Percentiles rank a stretch among this genome's conserved stretches.
Conservation (phyloP, 371 early-diverging fungal genomes). For the Dichotomocladium elegans region DNA sequence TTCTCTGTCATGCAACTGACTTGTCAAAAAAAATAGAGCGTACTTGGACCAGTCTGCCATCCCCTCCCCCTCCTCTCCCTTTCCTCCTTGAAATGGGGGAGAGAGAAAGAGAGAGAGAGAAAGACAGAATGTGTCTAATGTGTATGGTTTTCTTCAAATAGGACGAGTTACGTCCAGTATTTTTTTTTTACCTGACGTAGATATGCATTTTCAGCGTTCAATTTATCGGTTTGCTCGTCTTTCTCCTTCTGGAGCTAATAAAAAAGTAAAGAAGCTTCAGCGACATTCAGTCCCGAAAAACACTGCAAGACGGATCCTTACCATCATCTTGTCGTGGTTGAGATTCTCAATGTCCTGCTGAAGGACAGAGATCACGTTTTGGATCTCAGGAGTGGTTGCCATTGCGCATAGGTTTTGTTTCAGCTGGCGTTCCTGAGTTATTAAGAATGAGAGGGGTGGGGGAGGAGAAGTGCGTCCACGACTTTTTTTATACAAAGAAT, state of each 20-base stretch:
- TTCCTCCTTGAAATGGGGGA: too few species aligned
- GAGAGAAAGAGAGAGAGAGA: too few species aligned
- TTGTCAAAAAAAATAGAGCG: conserved; percentile 2
- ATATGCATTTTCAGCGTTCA: not conserved
- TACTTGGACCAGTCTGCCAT: not conserved
- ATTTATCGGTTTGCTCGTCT: not conserved
- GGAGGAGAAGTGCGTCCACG: not conserved
- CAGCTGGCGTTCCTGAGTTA: not conserved
- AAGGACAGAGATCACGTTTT: conserved; percentile 19
- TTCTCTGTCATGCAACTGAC: conserved; percentile 21
- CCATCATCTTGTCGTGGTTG: conserved; percentile 22
- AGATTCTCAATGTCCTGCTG: conserved; percentile 23
- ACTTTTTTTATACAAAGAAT: not conserved
- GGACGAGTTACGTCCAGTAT: not conserved
- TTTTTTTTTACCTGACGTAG: not conserved
- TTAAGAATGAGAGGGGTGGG: conserved; percentile 6
- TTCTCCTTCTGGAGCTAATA: not conserved
- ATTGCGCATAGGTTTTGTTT: conserved; percentile 5
- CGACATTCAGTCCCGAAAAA: too few species aligned
- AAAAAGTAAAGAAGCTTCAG: too few species aligned
- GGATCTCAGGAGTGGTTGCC: conserved; percentile 17
- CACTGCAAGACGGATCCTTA: conserved; percentile 6
- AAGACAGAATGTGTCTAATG: too few species aligned
- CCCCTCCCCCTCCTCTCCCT: too few species aligned
- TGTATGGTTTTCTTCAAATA: too few species aligned